These are phyloP conservation scores for Laburnicola sp. DNA, from an alignment of 2,329 filamentous ascomycete genomes.

Conservation along the genomic window DNA sequence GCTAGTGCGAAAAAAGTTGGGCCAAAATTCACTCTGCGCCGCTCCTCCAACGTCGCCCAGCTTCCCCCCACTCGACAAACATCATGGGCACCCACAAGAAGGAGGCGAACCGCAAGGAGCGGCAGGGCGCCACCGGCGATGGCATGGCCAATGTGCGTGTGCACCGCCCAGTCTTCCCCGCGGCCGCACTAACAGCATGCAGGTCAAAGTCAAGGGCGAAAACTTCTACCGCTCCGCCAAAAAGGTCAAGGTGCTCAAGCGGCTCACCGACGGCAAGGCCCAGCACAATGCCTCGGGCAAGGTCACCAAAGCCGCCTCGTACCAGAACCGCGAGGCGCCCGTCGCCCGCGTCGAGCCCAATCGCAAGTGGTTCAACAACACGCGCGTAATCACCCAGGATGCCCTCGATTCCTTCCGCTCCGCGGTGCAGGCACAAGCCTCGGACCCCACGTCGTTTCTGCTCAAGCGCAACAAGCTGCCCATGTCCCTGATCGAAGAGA, in stretches of 20 bases:
- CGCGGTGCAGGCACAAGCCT: conserved; percentile 86
- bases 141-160: conserved; percentile 74
- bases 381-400: conserved; percentile 85
- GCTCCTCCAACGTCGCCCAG: conserved; percentile 18
- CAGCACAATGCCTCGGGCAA: conserved; percentile 81
- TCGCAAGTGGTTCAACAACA: conserved; percentile 97
- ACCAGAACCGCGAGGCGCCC: conserved; percentile 80
- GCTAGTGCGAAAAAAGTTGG: conserved; percentile 3
- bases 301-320: conserved; percentile 80
- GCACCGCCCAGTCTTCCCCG: neutral
- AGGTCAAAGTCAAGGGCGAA: conserved; percentile 84
- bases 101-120: conserved; percentile 77
- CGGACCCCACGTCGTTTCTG: conserved; percentile 91
- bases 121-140: conserved; percentile 82
- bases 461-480: conserved; percentile 96
- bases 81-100: conserved; percentile 91
- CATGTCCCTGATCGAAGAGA: conserved; percentile 88
- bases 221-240: conserved; percentile 93
- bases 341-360: conserved; percentile 91
- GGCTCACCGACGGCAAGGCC: conserved; percentile 84
- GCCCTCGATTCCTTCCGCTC: conserved; percentile 84
- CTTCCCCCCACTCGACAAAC: conserved; percentile 12
- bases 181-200: conserved; percentile 1
- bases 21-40: conserved; percentile 12
- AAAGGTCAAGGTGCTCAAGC: conserved; percentile 84